phyloP scores from a whole-genome alignment of 2,329 filamentous ascomycete species.

The Thielaviopsis euricoi region DNA sequence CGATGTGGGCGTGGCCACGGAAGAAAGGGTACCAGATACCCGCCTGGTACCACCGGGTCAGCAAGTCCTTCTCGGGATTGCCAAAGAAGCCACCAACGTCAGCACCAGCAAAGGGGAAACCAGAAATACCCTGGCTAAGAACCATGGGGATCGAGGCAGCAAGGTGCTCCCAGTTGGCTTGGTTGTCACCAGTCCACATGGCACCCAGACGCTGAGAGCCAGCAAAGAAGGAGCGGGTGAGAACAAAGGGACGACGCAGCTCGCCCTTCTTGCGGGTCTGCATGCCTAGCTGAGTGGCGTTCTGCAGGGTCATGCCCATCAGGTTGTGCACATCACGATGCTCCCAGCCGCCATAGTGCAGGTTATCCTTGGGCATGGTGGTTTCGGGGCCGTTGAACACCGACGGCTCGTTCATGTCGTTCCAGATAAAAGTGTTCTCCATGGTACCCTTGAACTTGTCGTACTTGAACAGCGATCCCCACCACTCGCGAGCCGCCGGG shows the following conservation, averaged over 20 bases:
- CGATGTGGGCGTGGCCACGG: constrained; percentile 92
- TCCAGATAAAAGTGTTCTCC: constrained; percentile 88
- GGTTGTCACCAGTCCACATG: constrained; percentile 99
- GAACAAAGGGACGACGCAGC: constrained; percentile 69
- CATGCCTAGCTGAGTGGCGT: constrained; percentile 78
- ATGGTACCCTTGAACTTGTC: constrained; percentile 72
- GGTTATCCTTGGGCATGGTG: constrained; percentile 96
- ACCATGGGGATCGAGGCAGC: constrained; percentile 87
- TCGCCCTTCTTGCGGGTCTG: constrained; percentile 75
- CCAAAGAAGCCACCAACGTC: constrained; percentile 98
- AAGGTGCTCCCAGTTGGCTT: constrained; percentile 81
- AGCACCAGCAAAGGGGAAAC: constrained; percentile 85
- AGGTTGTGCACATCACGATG: constrained; percentile 94
- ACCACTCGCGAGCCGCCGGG: constrained; percentile 81
- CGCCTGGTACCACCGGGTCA: constrained; percentile 90
- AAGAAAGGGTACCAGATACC: constrained; percentile 98
- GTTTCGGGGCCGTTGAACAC: constrained; percentile 98
- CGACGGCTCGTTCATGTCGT: constrained; percentile 98
- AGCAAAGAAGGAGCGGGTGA: constrained; percentile 84
- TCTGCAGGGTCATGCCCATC: constrained; percentile 88
- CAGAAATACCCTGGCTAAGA: constrained; percentile 77
- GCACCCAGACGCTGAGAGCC: constrained; percentile 80
- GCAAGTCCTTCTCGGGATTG: constrained; percentile 81
- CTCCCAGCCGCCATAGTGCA: constrained; percentile 85
- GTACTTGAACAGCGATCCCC: constrained; percentile 77